Conservation (phyloP, 2,329 filamentous ascomycete species). For the Fusarium fujikuroi region DNA sequence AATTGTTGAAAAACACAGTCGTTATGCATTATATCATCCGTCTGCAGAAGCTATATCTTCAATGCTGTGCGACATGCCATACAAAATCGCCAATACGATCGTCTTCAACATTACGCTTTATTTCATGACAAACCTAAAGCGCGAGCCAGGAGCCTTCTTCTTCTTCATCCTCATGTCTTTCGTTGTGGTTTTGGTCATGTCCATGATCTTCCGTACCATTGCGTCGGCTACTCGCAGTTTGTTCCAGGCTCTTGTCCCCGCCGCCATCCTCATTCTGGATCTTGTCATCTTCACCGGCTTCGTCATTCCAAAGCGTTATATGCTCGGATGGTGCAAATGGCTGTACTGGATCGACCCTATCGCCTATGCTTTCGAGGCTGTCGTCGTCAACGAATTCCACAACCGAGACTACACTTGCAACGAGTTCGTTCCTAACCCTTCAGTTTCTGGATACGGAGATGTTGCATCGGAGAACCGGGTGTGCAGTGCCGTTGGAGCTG, state of each 20-base stretch:
- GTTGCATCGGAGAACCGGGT: conserved; percentile 47
- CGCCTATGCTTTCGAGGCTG: conserved; percentile 80
- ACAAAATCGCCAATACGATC: conserved; percentile 77
- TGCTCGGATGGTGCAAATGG: conserved; percentile 85
- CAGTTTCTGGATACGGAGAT: conserved; percentile 44
- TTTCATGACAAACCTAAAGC: conserved; percentile 85
- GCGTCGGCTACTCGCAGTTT: conserved; percentile 43
- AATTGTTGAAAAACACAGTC: conserved; percentile 89
- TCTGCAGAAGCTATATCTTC: conserved; percentile 88
- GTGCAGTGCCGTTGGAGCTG: conserved; percentile 60
- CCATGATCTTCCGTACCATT: conserved; percentile 66
- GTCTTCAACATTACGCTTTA: conserved; percentile 84
- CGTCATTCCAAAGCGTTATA: conserved; percentile 72
- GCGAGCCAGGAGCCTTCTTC: conserved; percentile 82
- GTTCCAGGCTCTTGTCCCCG: conserved; percentile 46
- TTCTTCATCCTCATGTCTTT: conserved; percentile 85
- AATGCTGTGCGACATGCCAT: conserved; percentile 87
- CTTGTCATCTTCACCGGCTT: conserved; percentile 78
- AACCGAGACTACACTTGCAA: conserved; percentile 67
- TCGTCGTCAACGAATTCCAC: conserved; percentile 87
- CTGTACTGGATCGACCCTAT: conserved; percentile 84
- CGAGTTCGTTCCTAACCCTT: conserved; percentile 54
- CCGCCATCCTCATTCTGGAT: conserved; percentile 44
- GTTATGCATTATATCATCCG: conserved; percentile 90
- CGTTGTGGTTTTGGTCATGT: conserved; percentile 75